A percentile compares a stretch with the other conserved stretches of the same genome.
Evolutionary conservation across 2,329 filamentous ascomycete species (phyloP).

Genomic region (Colletotrichum salicis): DNA sequence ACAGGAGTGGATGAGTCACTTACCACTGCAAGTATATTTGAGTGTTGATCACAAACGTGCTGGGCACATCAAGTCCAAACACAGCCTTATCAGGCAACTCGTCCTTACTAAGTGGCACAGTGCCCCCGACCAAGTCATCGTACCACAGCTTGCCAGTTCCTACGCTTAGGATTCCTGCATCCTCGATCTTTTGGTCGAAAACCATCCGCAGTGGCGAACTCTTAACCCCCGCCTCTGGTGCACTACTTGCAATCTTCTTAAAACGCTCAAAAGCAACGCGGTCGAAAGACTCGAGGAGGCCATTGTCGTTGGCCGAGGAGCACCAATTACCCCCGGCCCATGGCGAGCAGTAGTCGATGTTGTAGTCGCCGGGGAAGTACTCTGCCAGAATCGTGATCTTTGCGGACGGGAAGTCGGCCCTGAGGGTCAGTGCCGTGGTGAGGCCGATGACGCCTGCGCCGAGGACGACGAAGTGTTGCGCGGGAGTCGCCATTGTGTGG

Average conservation of each 20-base stretch:
- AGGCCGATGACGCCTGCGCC: constrained; percentile 78
- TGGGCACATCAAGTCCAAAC: constrained; percentile 47
- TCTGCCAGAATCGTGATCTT: constrained; percentile 79
- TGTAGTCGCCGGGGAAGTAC: constrained; percentile 94
- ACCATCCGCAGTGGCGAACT: constrained; percentile 37
- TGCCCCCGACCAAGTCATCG: constrained; percentile 50
- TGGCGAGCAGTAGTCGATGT: constrained; percentile 88
- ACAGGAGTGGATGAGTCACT: neutral
- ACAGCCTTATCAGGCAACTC: constrained; percentile 47
- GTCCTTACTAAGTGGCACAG: constrained; percentile 40
- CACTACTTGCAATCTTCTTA: constrained; percentile 25
- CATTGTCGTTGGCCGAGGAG: constrained; percentile 69
- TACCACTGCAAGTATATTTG: constrained; percentile 84
- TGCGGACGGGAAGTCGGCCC: constrained; percentile 3
- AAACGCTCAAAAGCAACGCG: constrained; percentile 37
- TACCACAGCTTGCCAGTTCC: constrained; percentile 54
- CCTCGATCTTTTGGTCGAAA: constrained; percentile 37
- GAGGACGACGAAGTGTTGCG: constrained; percentile 62
- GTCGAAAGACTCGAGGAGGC: constrained; percentile 34
- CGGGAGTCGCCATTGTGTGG: neutral
- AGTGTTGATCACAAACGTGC: constrained; percentile 70
- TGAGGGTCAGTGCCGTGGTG: constrained; percentile 77
- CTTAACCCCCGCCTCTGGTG: constrained; percentile 27
- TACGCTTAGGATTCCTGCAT: constrained; percentile 45
- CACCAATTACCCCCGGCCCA: constrained; percentile 84